Base-by-base conservation (phyloP, 1,139 yeast species). In the Diutina pseudorugosa region DNA sequence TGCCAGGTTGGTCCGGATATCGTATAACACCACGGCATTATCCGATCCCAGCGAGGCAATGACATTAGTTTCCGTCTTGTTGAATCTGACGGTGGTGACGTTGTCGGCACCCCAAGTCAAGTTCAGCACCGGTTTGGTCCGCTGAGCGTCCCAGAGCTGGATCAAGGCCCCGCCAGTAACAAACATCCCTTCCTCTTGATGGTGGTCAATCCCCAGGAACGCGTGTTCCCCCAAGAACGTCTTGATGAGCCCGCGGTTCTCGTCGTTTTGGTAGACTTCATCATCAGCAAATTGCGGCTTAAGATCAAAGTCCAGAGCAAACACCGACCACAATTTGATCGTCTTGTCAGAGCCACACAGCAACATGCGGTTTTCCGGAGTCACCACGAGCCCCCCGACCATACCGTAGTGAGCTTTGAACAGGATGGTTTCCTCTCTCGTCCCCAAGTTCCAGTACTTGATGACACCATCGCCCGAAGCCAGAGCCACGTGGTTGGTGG, bases 31-130 rank as follows among this genome's bases (percentile, higher is more conserved):
- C 53, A 93, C 76, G 1, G 96, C 85, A 60, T 95, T 85, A 66
- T 93, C 98, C 52, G 91, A 80, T 5, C 98, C 98, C 1, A 96
- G 82, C 56, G 95, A 82, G 27, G 98, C 98, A 51, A 94, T 67
- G 14, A 94, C 76, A 51, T 90, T 86, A 3, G 96, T 86, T 64
- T 94, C 97, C 0, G 96, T 87, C 66, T 83, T 83, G 67, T 93
- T 94, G 70, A 93, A 93, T 62, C 82, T 82, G 50, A 91, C 97
- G 4, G 84, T 74, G 54, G 77, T 83, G 55, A 91, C 76, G 63
- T 89, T 89, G 65, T 94, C 98, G 8, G 96, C 95, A 50, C 98
- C 98, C 98, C 98, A 94, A 1, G 94, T 81, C 55, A 93, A 71
- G 60, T 89, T 78, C 18, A 88, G 75, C 8, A 85, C 67, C 33